phyloP scores from a whole-genome alignment of 2,329 filamentous ascomycete genomes.

The Verticillium dahliae region DNA sequence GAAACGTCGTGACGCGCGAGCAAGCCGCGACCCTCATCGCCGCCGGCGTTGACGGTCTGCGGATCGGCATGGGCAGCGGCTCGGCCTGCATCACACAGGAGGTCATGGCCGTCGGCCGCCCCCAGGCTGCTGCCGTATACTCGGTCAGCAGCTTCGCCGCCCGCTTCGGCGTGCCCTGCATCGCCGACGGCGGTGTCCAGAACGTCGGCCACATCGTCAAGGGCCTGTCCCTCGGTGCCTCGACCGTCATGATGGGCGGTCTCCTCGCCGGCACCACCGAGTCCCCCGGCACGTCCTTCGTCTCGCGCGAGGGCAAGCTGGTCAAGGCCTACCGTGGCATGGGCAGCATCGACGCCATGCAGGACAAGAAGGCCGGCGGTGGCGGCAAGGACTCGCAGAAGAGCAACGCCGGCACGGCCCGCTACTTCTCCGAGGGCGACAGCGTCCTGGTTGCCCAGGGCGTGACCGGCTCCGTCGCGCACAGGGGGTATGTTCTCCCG shows the following conservation, averaged over 20 bases:
- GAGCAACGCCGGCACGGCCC: constrained; percentile 90
- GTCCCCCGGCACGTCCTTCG: constrained; percentile 93
- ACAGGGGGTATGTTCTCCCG: constrained; percentile 51
- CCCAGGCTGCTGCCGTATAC: constrained; percentile 89
- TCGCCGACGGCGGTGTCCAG: constrained; percentile 95
- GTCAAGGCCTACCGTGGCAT: constrained; percentile 99
- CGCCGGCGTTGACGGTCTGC: constrained; percentile 89
- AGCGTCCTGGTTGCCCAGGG: constrained; percentile 93
- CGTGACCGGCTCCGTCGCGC: constrained; percentile 79
- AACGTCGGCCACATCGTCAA: constrained; percentile 99
- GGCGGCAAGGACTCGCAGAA: constrained; percentile 67
- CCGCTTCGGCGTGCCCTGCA: constrained; percentile 92
- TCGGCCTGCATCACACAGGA: constrained; percentile 99
- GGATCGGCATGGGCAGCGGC: constrained; percentile 98
- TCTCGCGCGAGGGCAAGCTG: constrained; percentile 92
- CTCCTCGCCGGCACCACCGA: constrained; percentile 95
- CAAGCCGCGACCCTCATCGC: constrained; percentile 90
- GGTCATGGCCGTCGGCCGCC: constrained; percentile 97
- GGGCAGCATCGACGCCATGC: constrained; percentile 98
- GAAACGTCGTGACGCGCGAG: constrained; percentile 96
- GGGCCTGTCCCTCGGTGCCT: constrained; percentile 88
- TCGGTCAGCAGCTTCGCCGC: constrained; percentile 85
- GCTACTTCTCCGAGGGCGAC: constrained; percentile 97
- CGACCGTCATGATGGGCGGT: constrained; percentile 99
- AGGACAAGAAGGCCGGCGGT: constrained; percentile 89